Evolutionary conservation across 2,329 filamentous ascomycete genomes (phyloP), one percentile per base, ranked within the genome.

Genomic region (Fusarium buxicola): DNA sequence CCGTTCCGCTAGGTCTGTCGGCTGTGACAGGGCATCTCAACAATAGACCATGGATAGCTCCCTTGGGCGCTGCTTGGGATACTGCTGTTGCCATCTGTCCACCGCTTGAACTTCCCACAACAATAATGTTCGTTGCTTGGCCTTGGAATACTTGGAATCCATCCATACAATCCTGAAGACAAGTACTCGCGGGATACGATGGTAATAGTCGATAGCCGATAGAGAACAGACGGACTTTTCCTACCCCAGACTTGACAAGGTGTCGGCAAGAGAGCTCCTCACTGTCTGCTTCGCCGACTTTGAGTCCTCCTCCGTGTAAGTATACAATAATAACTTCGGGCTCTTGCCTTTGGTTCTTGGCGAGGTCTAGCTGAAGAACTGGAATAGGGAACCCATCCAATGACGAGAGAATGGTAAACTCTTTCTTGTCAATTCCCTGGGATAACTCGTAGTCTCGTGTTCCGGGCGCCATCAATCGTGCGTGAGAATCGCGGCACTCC

Each of bases 11-110:
- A 25, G 76, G 77, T 13, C 77, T 74, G 66, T 84, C 80, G 50
- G 74, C 77, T 3, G 80, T 82, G 21, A 84, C 81, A 2, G 82
- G 81, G 16, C 80, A 79, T 45, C 81, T 74, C n/a, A 84, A 70
- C 5, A 82, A 59, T 5, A 82, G 72, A 12, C 81, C 82, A 21
- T 76, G 58, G 4, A 81, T 55, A 12, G 65, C 70, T 6, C 62
- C 61, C 6, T 25, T 58, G 18, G 66, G 55, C 16, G 56, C 69
- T 11, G 60, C 46, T 57, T 81, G 78, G 2, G 79, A 74, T 3
- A 83, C 74, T 4, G 79, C 73, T 1, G 80, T 74, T 3, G 81
- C 81, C 24, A 84, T 73, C 66, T 83, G 77, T 3, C 80, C 81
- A 8, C 81, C 82, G 47, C 78, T 81, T 4, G 81, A 83, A 53